Conservation (phyloP, 495 filamentous ascomycete genomes). For the Geopyxis carbonaria region DNA sequence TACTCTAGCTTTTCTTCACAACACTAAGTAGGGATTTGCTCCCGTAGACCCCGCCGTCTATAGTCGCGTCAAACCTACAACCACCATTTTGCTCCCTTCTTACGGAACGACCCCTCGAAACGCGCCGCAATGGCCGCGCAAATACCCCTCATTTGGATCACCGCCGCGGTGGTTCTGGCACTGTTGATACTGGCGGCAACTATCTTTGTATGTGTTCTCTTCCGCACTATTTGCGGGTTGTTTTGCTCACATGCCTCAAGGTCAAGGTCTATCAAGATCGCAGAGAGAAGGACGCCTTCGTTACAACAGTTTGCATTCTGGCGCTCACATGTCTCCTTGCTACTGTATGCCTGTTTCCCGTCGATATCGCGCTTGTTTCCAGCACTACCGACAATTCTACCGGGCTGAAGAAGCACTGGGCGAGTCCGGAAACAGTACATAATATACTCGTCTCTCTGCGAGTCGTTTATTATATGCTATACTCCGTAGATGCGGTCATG, state of each 20-base stretch:
- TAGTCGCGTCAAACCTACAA: no score
- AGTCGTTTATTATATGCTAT: constrained; percentile 81
- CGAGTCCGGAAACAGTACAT: constrained; percentile 57
- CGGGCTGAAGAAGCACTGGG: constrained; percentile 87
- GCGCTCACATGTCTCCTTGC: constrained; percentile 75
- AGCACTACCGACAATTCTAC: constrained; percentile 59
- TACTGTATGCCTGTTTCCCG: constrained; percentile 79
- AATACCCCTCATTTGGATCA: constrained; percentile 24
- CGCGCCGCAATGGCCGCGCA: constrained; percentile 12
- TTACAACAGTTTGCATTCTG: constrained; percentile 68
- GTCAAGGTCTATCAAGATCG: constrained; percentile 59
- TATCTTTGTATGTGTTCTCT: constrained; percentile 14
- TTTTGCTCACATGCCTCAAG: constrained; percentile 9
- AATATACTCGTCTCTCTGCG: constrained; percentile 61
- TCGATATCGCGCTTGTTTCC: constrained; percentile 87
- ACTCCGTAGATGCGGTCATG: constrained; percentile 78
- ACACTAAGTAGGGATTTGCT: no score
- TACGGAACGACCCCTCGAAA: no score
- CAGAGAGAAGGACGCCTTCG: constrained; percentile 61
- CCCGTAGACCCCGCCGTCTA: no score
- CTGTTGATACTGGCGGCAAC: constrained; percentile 17
- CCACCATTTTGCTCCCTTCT: no score
- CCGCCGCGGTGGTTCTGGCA: constrained; percentile 18
- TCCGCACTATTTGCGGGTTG: background rate
- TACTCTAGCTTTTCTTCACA: no score